Conservation (phyloP, 108 stramenopile species). For the Fragilaria radians region DNA sequence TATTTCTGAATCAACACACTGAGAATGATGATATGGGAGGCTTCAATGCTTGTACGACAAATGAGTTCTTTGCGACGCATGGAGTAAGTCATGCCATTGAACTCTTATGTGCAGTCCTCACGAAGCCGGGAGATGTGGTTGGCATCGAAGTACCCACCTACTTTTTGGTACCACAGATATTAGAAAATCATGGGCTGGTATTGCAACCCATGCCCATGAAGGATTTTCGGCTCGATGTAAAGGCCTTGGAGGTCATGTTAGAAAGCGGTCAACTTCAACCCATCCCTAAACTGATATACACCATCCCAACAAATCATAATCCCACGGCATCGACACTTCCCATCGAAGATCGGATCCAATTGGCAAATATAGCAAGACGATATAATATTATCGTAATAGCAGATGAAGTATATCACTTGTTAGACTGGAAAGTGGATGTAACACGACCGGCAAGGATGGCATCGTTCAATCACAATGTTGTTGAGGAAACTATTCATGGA, state of each 20-base stretch:
- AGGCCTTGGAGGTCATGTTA: slow-evolving; percentile 27
- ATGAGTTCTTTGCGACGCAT: slow-evolving; percentile 49
- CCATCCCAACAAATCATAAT: slow-evolving; percentile 68
- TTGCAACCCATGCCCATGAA: slow-evolving; percentile 46
- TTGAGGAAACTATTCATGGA: slow-evolving; percentile 10
- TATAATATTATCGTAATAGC: slow-evolving; percentile 46
- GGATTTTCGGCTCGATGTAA: slow-evolving; percentile 30
- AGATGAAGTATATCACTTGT: slow-evolving; percentile 71
- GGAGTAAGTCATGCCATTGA: slow-evolving; percentile 70
- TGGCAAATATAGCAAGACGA: slow-evolving; percentile 37
- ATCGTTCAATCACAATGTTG: slow-evolving; percentile 18
- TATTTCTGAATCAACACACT: slow-evolving; percentile 40
- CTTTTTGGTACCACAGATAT: slow-evolving; percentile 51
- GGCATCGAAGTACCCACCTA: slow-evolving; percentile 59
- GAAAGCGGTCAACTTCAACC: slow-evolving; percentile 7
- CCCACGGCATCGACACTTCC: slow-evolving; percentile 51
- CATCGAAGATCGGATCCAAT: slow-evolving; percentile 26
- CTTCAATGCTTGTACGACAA: not conserved
- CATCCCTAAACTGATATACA: slow-evolving; percentile 46
- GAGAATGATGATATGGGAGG: slow-evolving; percentile 28
- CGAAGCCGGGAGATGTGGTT: slow-evolving; percentile 47
- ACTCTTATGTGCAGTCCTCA: slow-evolving; percentile 39
- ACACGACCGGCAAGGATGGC: slow-evolving; percentile 50
- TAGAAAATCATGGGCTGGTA: slow-evolving; percentile 39
- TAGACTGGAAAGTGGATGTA: slow-evolving; percentile 34